Evolutionary conservation across 169 alveolate genomes (phyloP).

Genomic region (Plasmodium yoelii): DNA sequence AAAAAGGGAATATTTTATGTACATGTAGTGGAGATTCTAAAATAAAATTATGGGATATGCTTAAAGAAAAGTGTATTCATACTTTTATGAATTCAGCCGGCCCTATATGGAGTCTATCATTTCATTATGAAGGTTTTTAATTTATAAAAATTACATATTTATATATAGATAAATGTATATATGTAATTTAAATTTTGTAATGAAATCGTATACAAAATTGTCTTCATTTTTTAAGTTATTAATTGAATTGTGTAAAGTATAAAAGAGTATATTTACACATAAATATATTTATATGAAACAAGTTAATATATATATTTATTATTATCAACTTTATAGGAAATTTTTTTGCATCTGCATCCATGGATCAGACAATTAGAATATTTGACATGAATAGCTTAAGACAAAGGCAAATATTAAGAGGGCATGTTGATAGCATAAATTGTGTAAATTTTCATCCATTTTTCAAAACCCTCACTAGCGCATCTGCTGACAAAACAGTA

Average conservation of each 20-base stretch:
- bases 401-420: slow-evolving; percentile 75
- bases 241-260: not conserved
- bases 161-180: slow-evolving; percentile 4
- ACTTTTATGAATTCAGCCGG: slow-evolving; percentile 71
- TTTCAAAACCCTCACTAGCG: slow-evolving; percentile 65
- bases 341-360: slow-evolving; percentile 75
- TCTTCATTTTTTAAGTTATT: not conserved
- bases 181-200: slow-evolving; percentile 4
- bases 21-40: slow-evolving; percentile 76
- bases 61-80: slow-evolving; percentile 75
- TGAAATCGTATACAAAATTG: not conserved
- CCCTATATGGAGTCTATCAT: slow-evolving; percentile 74
- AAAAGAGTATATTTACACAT: not conserved
- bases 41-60: slow-evolving; percentile 74
- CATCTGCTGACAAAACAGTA: slow-evolving; percentile 75
- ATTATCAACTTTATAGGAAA: slow-evolving; percentile 35
- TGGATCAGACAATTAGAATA: slow-evolving; percentile 76
- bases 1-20: slow-evolving; percentile 71
- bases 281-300: slow-evolving; percentile 8
- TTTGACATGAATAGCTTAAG: slow-evolving; percentile 72
- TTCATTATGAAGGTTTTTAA: slow-evolving; percentile 67
- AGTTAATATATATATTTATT: not conserved
- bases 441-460: slow-evolving; percentile 68
- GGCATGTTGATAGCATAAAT: slow-evolving; percentile 75
- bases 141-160: slow-evolving; percentile 23